Evolutionary conservation across 768 basidiomycete genomes (phyloP).

Genomic region (Heimioporus sp.): DNA sequence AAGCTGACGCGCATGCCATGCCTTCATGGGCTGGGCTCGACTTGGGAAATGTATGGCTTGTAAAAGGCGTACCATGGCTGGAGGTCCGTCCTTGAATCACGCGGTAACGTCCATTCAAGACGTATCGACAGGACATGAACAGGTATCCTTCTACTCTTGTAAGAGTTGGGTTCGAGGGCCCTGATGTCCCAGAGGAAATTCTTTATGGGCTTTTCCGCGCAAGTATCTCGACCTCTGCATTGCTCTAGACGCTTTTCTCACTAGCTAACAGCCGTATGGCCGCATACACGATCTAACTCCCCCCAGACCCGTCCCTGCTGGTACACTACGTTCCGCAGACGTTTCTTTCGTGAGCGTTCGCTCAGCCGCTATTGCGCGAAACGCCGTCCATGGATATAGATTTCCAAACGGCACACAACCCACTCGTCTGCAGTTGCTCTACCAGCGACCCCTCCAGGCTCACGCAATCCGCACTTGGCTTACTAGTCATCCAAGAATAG

Average conservation of each 20-base stretch:
- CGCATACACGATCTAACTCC: constrained; percentile 64
- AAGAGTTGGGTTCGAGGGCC: constrained; percentile 83
- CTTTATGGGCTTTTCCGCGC: constrained; percentile 80
- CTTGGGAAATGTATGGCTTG: constrained; percentile 62
- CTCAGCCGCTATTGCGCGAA: constrained; percentile 79
- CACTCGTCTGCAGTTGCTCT: constrained; percentile 54
- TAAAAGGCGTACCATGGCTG: constrained; percentile 76
- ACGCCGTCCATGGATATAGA: constrained; percentile 66
- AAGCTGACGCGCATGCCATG: constrained; percentile 47
- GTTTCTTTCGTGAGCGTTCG: constrained; percentile 62
- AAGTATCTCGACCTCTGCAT: constrained; percentile 25
- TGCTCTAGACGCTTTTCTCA: not conserved
- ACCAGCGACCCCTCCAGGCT: constrained; percentile 62
- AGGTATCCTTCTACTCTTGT: constrained; percentile 73
- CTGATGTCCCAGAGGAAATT: constrained; percentile 78
- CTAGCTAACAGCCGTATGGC: constrained; percentile 66
- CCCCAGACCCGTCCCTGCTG: constrained; percentile 61
- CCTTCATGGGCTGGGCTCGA: constrained; percentile 61
- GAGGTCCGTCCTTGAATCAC: constrained; percentile 50
- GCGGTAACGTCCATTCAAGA: not conserved
- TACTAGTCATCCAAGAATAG: constrained; percentile 81
- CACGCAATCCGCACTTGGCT: constrained; percentile 78
- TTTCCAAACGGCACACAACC: constrained; percentile 28
- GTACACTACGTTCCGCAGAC: constrained; percentile 61
- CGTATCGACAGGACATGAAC: constrained; percentile 67